Percentiles rank a stretch among this genome's conserved stretches.
Evolutionary conservation across 164 flowering plant species (phyloP).

Genomic region (Vitis rotundifolia): DNA sequence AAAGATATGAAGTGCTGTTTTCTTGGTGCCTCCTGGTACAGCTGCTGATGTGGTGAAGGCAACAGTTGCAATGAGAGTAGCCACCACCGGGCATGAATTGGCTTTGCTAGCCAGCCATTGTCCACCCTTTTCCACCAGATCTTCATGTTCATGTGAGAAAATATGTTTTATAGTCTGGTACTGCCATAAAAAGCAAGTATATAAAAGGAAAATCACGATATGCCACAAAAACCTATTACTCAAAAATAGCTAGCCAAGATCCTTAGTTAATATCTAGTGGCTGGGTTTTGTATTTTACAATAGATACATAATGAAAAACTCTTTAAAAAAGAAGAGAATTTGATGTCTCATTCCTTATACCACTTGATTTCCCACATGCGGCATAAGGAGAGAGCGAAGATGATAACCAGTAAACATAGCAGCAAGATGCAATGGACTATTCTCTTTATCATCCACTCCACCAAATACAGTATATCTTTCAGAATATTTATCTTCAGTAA

Average conservation of each 20-base stretch:
- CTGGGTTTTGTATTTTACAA: no score
- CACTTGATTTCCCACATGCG: no score
- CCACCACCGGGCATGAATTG: slow-evolving; percentile 25
- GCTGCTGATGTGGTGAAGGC: slow-evolving; percentile 26
- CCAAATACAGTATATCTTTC: not conserved
- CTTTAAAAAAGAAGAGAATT: no score
- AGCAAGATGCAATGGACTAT: slow-evolving; percentile 13
- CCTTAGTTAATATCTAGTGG: no score
- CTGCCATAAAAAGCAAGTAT: slow-evolving; percentile 7
- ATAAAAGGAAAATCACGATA: no score
- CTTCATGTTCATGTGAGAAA: slow-evolving; percentile 14
- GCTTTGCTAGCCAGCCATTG: slow-evolving; percentile 28
- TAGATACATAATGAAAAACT: no score
- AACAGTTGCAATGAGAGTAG: slow-evolving; percentile 29
- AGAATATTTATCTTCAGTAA: slow-evolving; percentile 1
- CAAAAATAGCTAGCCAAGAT: no score
- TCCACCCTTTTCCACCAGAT: not conserved
- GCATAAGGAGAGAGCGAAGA: slow-evolving; percentile 16
- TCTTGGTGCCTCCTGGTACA: slow-evolving; percentile 25
- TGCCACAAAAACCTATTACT: no score
- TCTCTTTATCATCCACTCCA: slow-evolving; percentile 13
- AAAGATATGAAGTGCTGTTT: slow-evolving; percentile 17
- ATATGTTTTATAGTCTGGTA: slow-evolving; percentile 13
- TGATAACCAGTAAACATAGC: not conserved
- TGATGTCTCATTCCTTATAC: no score